Conservation (phyloP, 2,329 filamentous ascomycete species). For the Alternaria viburni region DNA sequence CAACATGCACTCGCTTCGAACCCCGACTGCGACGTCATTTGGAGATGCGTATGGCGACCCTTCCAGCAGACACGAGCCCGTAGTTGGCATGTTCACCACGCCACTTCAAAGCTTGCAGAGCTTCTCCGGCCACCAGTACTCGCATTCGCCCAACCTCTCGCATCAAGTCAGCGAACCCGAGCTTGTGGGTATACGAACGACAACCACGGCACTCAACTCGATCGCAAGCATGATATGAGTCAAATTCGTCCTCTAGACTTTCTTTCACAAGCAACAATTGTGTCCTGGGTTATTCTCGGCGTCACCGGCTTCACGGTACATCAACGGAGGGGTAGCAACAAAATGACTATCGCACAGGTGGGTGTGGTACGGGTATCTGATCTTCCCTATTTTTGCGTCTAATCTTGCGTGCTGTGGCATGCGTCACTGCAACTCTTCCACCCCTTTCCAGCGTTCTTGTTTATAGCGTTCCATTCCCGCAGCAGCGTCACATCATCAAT, state of each 20-base stretch:
- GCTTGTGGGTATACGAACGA: slow-evolving; percentile 41
- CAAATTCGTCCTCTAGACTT: neutral
- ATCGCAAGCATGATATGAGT: slow-evolving; percentile 46
- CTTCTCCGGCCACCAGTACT: slow-evolving; percentile 26
- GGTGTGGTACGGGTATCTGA: neutral
- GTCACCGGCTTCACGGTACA: neutral
- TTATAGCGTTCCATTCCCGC: slow-evolving; percentile 1
- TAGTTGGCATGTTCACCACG: slow-evolving; percentile 41
- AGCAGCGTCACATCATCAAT: neutral
- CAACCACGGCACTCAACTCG: slow-evolving; percentile 39
- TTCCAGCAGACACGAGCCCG: slow-evolving; percentile 26
- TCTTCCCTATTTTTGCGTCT: neutral
- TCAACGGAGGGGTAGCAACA: neutral
- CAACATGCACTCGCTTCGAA: slow-evolving; percentile 27
- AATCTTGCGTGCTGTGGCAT: no score
- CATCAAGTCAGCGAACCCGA: slow-evolving; percentile 45
- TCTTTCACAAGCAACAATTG: neutral
- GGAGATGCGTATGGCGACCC: slow-evolving; percentile 14
- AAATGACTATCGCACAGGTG: neutral
- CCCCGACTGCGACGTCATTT: slow-evolving; percentile 27
- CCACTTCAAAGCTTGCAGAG: slow-evolving; percentile 38
- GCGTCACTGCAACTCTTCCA: no score
- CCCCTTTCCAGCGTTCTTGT: slow-evolving; percentile 13
- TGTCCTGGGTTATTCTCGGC: neutral
- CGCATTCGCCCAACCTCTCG: slow-evolving; percentile 23